These are phyloP conservation scores for Tylopilus balloui DNA, from an alignment of 768 basidiomycete genomes.

Conservation along the genomic window DNA sequence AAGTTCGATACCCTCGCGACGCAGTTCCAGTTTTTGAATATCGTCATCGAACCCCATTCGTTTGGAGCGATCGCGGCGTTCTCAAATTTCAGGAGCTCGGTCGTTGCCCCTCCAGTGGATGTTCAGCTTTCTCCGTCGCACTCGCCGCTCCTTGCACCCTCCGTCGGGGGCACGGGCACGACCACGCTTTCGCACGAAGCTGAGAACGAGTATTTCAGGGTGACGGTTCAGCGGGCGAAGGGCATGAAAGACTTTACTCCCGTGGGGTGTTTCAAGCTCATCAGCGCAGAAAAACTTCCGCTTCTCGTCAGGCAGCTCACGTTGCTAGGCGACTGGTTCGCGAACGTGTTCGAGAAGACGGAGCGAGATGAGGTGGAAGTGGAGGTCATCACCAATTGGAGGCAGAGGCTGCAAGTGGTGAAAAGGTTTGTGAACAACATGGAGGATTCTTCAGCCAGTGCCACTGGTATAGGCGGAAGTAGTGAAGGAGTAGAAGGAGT, in stretches of 20 bases:
- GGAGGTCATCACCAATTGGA: conserved; percentile 90
- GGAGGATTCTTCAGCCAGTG: conserved; percentile 19
- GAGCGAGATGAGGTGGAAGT: conserved; percentile 62
- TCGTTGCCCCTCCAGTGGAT: conserved; percentile 5
- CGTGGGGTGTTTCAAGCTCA: conserved; percentile 89
- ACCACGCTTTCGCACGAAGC: conserved; percentile 41
- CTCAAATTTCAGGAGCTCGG: conserved; percentile 49
- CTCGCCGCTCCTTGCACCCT: conserved; percentile 16
- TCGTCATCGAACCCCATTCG: conserved; percentile 93
- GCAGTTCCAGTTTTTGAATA: conserved; percentile 96
- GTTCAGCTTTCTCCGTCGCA: conserved; percentile 17
- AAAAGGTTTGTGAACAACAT: conserved; percentile 49
- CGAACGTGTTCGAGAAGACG: conserved; percentile 75
- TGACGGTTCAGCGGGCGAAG: conserved; percentile 80
- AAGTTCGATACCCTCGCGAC: conserved; percentile 88
- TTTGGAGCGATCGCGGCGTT: conserved; percentile 79
- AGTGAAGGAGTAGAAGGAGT: conserved; percentile 37
- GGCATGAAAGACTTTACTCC: conserved; percentile 96
- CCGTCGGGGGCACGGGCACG: conserved; percentile 7
- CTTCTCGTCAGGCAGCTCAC: conserved; percentile 86
- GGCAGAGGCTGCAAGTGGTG: conserved; percentile 73
- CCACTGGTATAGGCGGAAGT: conserved; percentile 13
- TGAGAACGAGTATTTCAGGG: conserved; percentile 95
- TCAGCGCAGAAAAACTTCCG: conserved; percentile 84
- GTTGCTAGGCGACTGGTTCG: conserved; percentile 85